Evolutionary conservation across 192 early-diverging fungal species (phyloP), one percentile per base, ranked within the genome.

Genomic region (Podochytrium sp.): DNA sequence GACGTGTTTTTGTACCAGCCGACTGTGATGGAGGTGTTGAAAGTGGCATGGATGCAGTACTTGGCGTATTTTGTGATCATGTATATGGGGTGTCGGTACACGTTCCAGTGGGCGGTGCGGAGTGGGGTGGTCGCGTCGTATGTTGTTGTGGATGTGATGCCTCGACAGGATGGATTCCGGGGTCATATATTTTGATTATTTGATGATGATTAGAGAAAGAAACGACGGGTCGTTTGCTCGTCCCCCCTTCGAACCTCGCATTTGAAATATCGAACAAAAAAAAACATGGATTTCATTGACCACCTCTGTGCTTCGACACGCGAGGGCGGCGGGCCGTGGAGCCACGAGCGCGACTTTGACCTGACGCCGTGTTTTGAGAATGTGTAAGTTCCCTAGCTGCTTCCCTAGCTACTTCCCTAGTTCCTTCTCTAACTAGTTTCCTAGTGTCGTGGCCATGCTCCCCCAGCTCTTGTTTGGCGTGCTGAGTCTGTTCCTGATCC

Each of bases 301-400:
- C 32, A 16, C 14, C 57, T 66, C 53, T 75, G 74, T 39, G 29
- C 62, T 2, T 34, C 65, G 35, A 43, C 25, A 25, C 7, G 51
- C 5, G 74, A 75, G 50, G 74, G 74, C 38, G 6, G n/a, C 16
- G 83, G 85, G 23, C 85, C 85, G 6, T 85, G 80, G 79, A 77
- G 74, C 30, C 35, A 32, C n/a, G 30, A 39, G 16, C 74, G 84
- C 23, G 18, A 65, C 10, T 74, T 84, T 49, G 85, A 86, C 63
- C 79, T 86, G 33, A 77, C 79, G 14, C 83, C 80, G 25, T 86
- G 85, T 51, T 86, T 85, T 61, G 83, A 86, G 75, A 66, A 83
- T 65, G 52, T 65, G 80, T 79, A 65, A 55, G 82, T 23, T 10
- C 12, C 5, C 12, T 20, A n/a, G n/a, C 5, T 55, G 16, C 78